phyloP scores from a whole-genome alignment of 1,284 basidiomycete genomes.

The Kalmanozyma brasiliensis region DNA sequence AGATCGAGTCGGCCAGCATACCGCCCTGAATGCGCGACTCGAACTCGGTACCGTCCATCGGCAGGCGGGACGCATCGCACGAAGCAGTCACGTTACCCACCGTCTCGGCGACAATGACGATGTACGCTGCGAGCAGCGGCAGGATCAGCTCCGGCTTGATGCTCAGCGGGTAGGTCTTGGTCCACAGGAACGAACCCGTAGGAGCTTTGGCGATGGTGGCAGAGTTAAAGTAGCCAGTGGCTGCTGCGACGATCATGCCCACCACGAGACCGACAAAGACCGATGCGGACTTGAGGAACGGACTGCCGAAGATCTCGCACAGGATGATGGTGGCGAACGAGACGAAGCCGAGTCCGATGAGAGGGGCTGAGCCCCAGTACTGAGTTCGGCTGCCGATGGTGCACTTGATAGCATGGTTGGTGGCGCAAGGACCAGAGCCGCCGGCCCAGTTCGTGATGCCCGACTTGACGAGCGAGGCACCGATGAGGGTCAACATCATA shows the following conservation, averaged over 20 bases:
- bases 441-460: slow-evolving; percentile 47
- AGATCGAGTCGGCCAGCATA: slow-evolving; percentile 43
- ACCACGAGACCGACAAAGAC: slow-evolving; percentile 43
- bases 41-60: slow-evolving; percentile 35
- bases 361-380: slow-evolving; percentile 39
- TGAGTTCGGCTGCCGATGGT: slow-evolving; percentile 17
- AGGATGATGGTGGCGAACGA: slow-evolving; percentile 41
- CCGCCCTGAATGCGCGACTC: slow-evolving; percentile 42
- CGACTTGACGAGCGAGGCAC: slow-evolving; percentile 28
- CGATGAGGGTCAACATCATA: slow-evolving; percentile 39
- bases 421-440: slow-evolving; percentile 27
- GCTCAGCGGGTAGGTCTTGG: slow-evolving; percentile 25
- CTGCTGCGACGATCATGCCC: slow-evolving; percentile 46
- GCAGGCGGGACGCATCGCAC: slow-evolving; percentile 34
- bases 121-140: slow-evolving; percentile 30
- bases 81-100: slow-evolving; percentile 43
- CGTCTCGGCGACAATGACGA: slow-evolving; percentile 33
- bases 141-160: slow-evolving; percentile 31
- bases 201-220: slow-evolving; percentile 25
- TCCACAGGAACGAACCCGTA: slow-evolving; percentile 34
- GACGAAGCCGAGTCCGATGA: slow-evolving; percentile 45
- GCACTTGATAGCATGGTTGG: slow-evolving; percentile 28
- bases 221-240: slow-evolving; percentile 44
- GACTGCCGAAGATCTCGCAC: slow-evolving; percentile 44
- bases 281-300: slow-evolving; percentile 45